Conservation (phyloP, 2,329 filamentous ascomycete genomes). For the Coleophoma cylindrospora region DNA sequence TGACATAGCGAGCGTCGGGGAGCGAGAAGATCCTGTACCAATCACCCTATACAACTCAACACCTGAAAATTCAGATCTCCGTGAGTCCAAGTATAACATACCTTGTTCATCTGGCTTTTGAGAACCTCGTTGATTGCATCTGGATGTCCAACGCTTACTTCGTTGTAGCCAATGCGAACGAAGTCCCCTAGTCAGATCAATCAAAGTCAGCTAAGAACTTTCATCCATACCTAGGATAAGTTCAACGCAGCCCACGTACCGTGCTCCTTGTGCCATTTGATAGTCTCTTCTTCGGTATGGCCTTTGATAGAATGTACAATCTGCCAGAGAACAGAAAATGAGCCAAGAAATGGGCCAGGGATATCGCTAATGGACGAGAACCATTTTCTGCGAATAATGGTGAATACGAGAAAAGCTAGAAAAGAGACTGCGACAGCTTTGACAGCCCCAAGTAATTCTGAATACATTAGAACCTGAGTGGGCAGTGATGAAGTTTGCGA, state of each 20-base stretch:
- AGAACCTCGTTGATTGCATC: constrained; percentile 22
- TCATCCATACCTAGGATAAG: too few relatives aligned
- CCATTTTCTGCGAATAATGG: not conserved
- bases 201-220: too few relatives aligned
- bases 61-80: too few relatives aligned
- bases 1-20: constrained; percentile 32
- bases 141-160: constrained; percentile 36
- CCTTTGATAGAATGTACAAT: constrained; percentile 30
- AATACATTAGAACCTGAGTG: too few relatives aligned
- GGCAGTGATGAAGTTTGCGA: too few relatives aligned
- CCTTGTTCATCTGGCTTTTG: constrained; percentile 21
- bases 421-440: too few relatives aligned
- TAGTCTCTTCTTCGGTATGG: constrained; percentile 24
- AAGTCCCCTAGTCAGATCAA: constrained; percentile 17
- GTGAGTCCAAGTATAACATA: too few relatives aligned
- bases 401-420: too few relatives aligned
- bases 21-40: constrained; percentile 29
- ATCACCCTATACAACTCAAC: too few relatives aligned
- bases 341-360: constrained; percentile 35
- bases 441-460: too few relatives aligned
- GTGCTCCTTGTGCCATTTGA: too few relatives aligned
- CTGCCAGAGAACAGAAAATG: constrained; percentile 34
- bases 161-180: constrained; percentile 36
- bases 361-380: constrained; percentile 27
- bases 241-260: too few relatives aligned